Evolutionary conservation across 345 rosid genomes (phyloP).

Genomic region (Luvunga scandens): DNA sequence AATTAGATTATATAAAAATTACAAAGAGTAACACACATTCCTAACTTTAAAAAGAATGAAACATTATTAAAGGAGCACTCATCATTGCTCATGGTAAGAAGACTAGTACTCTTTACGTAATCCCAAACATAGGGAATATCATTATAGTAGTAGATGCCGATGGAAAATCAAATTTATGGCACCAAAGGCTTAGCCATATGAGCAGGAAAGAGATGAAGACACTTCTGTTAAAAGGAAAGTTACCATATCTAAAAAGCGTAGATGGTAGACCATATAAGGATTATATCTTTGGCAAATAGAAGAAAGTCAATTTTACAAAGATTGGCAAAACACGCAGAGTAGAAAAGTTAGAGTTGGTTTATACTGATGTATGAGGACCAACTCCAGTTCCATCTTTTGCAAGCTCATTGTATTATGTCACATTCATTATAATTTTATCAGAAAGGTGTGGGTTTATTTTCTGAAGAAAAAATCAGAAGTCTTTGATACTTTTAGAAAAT

Average conservation of each 20-base stretch:
- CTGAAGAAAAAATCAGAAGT: background rate
- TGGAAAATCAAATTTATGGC: background rate
- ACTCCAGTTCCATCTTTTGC: background rate
- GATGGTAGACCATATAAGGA: too few species aligned
- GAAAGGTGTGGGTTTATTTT: background rate
- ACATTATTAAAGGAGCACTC: background rate
- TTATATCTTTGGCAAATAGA: background rate
- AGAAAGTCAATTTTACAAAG: background rate
- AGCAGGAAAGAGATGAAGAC: background rate
- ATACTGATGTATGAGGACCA: background rate
- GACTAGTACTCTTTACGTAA: background rate
- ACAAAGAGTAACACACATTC: background rate
- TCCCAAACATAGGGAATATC: background rate
- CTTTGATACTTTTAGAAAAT: background rate
- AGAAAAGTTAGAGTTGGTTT: background rate
- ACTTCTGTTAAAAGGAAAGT: background rate
- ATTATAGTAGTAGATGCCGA: background rate
- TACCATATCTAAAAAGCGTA: fast-evolving
- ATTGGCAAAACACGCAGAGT: fast-evolving
- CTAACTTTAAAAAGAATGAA: background rate
- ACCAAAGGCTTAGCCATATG: background rate
- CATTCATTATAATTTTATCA: background rate
- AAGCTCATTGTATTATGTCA: background rate
- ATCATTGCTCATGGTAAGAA: background rate
- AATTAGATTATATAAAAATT: background rate